phyloP scores from a whole-genome alignment of 2,329 filamentous ascomycete genomes.

The Alternaria sp. region DNA sequence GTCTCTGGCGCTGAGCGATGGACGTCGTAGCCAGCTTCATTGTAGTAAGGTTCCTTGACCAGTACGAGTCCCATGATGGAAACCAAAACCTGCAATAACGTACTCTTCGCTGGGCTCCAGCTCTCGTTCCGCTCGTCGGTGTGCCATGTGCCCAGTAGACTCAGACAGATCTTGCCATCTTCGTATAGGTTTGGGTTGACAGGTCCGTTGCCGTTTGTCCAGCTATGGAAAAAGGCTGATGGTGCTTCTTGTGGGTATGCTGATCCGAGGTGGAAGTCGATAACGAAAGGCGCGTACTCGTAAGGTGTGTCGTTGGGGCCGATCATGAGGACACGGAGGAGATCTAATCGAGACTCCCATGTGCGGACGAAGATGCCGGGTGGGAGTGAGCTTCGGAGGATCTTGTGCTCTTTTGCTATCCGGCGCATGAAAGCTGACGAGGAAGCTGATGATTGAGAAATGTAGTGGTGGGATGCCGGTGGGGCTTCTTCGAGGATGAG shows the following conservation, averaged over 20 bases:
- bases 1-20: constrained; percentile 56
- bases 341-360: constrained; percentile 65
- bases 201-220: constrained; percentile 59
- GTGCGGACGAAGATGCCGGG: constrained; percentile 64
- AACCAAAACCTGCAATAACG: constrained; percentile 64
- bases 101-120: constrained; percentile 62
- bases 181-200: constrained; percentile 70
- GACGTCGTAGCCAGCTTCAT: constrained; percentile 67
- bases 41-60: constrained; percentile 67
- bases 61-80: constrained; percentile 64
- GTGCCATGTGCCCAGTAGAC: constrained; percentile 66
- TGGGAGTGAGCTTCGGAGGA: constrained; percentile 62
- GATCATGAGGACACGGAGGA: constrained; percentile 64
- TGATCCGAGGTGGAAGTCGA: constrained; percentile 62
- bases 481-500: constrained; percentile 46
- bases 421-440: constrained; percentile 56
- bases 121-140: constrained; percentile 58
- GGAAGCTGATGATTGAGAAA: constrained; percentile 48
- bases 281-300: constrained; percentile 65
- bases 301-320: constrained; percentile 67
- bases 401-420: constrained; percentile 64
- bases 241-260: constrained; percentile 62
- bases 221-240: constrained; percentile 65
- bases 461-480: constrained; percentile 48
- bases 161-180: constrained; percentile 67